These are phyloP conservation scores for Arthromyces matolae DNA, from an alignment of 768 basidiomycete genomes.

Conservation along the genomic window DNA sequence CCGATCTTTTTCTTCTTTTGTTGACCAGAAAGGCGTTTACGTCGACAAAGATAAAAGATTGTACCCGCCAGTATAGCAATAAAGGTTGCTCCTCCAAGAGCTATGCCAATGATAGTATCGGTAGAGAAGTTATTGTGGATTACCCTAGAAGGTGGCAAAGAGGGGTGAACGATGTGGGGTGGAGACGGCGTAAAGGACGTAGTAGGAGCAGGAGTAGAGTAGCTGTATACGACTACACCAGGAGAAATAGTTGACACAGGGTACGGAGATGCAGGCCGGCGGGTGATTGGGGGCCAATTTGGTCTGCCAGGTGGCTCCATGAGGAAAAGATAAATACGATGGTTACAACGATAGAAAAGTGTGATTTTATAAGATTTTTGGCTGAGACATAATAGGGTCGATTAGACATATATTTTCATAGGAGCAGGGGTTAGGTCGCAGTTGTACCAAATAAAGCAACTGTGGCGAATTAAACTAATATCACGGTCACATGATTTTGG, in stretches of 20 bases:
- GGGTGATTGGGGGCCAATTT: background rate
- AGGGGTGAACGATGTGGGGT: conserved; percentile 11
- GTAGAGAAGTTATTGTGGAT: background rate
- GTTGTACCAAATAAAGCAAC: too few species aligned
- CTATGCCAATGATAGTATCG: conserved; percentile 17
- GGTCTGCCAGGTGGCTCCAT: background rate
- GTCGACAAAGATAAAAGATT: conserved; percentile 13
- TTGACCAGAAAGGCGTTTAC: background rate
- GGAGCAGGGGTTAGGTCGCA: background rate
- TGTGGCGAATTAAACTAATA: too few species aligned
- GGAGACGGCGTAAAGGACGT: conserved; percentile 3
- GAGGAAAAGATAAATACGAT: background rate
- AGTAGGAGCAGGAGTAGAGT: background rate
- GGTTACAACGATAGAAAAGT: background rate
- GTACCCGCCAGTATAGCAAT: conserved; percentile 9
- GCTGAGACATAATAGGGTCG: conserved; percentile 10
- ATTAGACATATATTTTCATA: background rate
- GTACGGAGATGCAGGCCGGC: background rate
- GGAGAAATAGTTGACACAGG: background rate
- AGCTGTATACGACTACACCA: background rate
- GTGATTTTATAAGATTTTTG: background rate
- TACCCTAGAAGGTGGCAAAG: background rate
- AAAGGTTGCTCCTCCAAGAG: conserved; percentile 15
- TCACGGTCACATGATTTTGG: background rate
- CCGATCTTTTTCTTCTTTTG: background rate